These are phyloP conservation scores for Nicotiana attenuata DNA, from an alignment of 257 asterid species.

Conservation along the genomic window DNA sequence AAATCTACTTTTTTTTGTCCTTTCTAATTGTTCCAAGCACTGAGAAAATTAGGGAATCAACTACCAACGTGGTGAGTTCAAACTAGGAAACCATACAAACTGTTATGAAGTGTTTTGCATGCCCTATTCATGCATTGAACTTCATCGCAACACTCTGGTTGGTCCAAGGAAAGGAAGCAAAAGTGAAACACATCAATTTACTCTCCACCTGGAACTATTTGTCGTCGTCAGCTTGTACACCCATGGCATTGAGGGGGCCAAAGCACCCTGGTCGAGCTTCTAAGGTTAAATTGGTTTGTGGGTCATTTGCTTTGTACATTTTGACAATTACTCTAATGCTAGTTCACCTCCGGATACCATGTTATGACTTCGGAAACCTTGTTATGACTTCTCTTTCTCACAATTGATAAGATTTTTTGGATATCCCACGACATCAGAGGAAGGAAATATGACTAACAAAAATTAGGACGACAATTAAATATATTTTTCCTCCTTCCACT, in stretches of 20 bases:
- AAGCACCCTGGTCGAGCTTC: background rate
- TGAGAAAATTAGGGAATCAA: background rate
- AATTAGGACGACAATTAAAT: background rate
- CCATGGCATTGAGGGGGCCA: background rate
- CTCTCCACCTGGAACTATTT: background rate
- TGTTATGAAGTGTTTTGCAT: background rate
- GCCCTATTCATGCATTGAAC: background rate
- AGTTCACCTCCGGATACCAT: background rate
- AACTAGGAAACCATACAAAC: background rate
- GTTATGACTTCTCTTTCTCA: background rate
- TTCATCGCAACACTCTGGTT: background rate
- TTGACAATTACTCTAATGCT: background rate
- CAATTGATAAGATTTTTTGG: constrained; percentile 1
- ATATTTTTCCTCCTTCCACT: background rate
- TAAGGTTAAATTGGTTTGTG: background rate
- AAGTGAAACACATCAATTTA: background rate
- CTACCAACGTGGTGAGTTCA: background rate
- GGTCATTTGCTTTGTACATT: background rate
- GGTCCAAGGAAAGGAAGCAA: background rate
- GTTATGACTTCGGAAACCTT: background rate
- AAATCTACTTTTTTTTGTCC: background rate
- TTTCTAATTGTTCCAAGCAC: background rate
- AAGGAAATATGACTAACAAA: background rate
- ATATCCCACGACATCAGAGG: background rate
- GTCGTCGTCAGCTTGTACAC: background rate